Conservation (phyloP, 768 basidiomycete species). For the Trametes coccinea region DNA sequence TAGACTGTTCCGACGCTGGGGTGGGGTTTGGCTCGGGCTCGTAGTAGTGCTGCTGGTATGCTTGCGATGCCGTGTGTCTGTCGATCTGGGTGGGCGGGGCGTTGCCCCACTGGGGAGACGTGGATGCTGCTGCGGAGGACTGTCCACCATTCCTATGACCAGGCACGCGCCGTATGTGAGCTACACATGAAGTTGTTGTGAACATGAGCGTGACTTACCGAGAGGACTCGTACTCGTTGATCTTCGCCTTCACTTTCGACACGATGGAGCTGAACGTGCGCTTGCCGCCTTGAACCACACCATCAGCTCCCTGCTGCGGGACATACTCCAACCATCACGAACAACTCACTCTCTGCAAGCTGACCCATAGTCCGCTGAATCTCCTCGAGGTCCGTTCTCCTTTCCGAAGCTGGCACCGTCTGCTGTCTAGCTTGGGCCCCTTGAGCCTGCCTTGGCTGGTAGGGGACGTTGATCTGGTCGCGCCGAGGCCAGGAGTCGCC, state of each 20-base stretch:
- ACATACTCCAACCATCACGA: too few species aligned
- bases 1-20: slow-evolving; percentile 1
- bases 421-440: slow-evolving; percentile 2
- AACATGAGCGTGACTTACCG: neutral
- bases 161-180: too few species aligned
- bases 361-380: slow-evolving; percentile 74
- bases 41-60: slow-evolving; percentile 26
- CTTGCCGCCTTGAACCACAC: slow-evolving; percentile 49
- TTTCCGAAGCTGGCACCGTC: neutral
- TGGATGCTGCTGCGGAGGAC: neutral
- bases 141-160: slow-evolving; percentile 10
- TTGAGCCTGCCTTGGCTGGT: slow-evolving; percentile 18
- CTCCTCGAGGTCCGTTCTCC: slow-evolving; percentile 49
- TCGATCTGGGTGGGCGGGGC: slow-evolving; percentile 22
- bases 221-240: slow-evolving; percentile 74
- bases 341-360: slow-evolving; percentile 71
- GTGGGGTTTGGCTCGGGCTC: neutral
- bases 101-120: slow-evolving; percentile 21
- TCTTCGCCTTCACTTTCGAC: slow-evolving; percentile 80
- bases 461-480: slow-evolving; percentile 19
- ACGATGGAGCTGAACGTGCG: slow-evolving; percentile 73
- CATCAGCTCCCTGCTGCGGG: neutral
- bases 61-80: slow-evolving; percentile 29
- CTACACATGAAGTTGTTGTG: too few species aligned
- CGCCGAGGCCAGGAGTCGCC: slow-evolving; percentile 28